Base-by-base conservation (phyloP, 1,139 yeast species). In the Pichia sp. region DNA sequence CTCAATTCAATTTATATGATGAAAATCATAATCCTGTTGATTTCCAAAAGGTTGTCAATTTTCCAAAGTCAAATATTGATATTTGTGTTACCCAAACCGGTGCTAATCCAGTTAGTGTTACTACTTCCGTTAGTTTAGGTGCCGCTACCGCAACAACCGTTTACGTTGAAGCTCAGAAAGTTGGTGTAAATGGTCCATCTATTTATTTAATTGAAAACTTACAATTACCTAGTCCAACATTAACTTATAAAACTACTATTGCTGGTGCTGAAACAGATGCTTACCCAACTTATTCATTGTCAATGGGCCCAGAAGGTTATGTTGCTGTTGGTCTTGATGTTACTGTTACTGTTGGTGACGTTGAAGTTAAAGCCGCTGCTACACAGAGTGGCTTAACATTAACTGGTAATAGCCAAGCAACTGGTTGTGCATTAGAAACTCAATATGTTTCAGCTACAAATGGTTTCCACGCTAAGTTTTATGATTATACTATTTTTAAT, bases 131-230 rank as follows among this genome's bases (percentile, higher is more conserved):
- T 13, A 14, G 14, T 18, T n/a, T 36, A 29, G 45, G 42, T 28
- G 44, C 48, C 22, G 50, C 72, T 1, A 73, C 80, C 42, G 83
- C 84, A 43, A 67, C 73, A 49, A 83, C 83, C 0, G 60, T 64
- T 1, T 58, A 60, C 30, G 81, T 76, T 3, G 66, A 57, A 67
- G 13, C 71, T 18, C 39, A 33, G 10, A 14, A 4, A 2, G n/a
- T n/a, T 33, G 76, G 5, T 71, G 69, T 69, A 1, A 62, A 68
- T 25, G 55, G 59, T 3, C 36, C 54, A 50, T 53, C 53, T 31
- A 56, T 62, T n/a, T 50, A 48, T 29, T 49, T 59, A 25, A 33
- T 36, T 11, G 52, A 50, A 46, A 25, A 39, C 34, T 19, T 33
- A 50, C 51, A 42, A 52, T 41, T 29, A 47, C 53, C n/a, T 52